Evolutionary conservation across 1,284 basidiomycete species (phyloP).

Genomic region (Omphalotus olearius): DNA sequence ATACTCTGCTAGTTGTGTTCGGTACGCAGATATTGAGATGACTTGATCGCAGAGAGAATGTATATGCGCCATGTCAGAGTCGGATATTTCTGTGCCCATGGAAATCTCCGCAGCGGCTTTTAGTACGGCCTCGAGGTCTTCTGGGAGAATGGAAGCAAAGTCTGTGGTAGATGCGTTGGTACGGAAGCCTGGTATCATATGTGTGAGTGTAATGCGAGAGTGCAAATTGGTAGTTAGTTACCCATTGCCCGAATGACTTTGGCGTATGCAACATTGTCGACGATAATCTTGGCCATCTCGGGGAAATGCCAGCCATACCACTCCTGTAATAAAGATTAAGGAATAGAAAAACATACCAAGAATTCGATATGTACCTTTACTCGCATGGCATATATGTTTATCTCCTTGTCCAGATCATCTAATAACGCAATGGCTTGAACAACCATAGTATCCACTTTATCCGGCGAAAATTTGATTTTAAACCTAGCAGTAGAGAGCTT

Average conservation of each 20-base stretch:
- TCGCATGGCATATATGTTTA: constrained; percentile 99
- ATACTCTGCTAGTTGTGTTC: constrained; percentile 91
- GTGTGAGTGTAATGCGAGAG: neutral
- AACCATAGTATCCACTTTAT: constrained; percentile 99
- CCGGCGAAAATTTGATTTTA: constrained; percentile 99
- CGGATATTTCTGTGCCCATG: constrained; percentile 99
- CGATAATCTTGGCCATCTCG: constrained; percentile 97
- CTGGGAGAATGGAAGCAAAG: constrained; percentile 88
- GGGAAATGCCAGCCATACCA: constrained; percentile 99
- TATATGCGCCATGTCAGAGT: constrained; percentile 93
- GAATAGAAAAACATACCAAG: constrained; percentile 14
- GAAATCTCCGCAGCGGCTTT: constrained; percentile 94
- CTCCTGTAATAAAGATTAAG: constrained; percentile 52
- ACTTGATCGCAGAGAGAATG: constrained; percentile 96
- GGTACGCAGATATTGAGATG: constrained; percentile 92
- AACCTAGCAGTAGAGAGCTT: constrained; percentile 51
- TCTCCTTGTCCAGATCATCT: constrained; percentile 98
- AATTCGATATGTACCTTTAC: constrained; percentile 70
- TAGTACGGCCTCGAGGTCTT: constrained; percentile 89
- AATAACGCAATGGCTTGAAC: constrained; percentile 98
- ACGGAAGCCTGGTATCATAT: constrained; percentile 68
- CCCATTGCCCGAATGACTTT: constrained; percentile 89
- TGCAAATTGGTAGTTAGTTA: constrained; percentile 1
- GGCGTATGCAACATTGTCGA: constrained; percentile 96
- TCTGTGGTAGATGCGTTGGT: constrained; percentile 88